Evolutionary conservation across 2,329 filamentous ascomycete genomes (phyloP).

Genomic region (Ophiocordyceps camponoti-floridani): DNA sequence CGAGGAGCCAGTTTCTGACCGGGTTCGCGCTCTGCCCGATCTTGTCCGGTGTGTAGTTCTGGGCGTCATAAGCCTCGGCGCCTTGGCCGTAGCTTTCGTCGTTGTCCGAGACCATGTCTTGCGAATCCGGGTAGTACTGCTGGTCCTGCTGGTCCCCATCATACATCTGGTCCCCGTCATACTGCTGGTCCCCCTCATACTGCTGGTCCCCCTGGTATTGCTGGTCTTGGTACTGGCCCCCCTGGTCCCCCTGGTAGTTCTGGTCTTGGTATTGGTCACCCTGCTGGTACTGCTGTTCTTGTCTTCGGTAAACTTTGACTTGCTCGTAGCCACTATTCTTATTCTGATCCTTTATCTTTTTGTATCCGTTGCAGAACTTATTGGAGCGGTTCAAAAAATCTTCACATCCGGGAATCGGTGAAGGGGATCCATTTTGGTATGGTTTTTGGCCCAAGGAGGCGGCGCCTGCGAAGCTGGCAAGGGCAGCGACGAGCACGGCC

Average conservation of each 20-base stretch:
- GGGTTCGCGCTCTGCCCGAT: too few species aligned
- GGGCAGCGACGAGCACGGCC: background rate
- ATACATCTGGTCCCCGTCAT: background rate
- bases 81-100: too few species aligned
- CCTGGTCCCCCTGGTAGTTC: background rate
- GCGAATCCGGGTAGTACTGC: too few species aligned
- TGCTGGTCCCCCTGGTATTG: background rate
- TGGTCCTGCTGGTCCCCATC: too few species aligned
- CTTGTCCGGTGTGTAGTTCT: too few species aligned
- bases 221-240: background rate
- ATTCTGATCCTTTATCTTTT: background rate
- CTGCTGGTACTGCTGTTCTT: too few species aligned
- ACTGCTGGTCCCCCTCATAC: background rate
- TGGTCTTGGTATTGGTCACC: too few species aligned
- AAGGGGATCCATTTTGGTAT: too few species aligned
- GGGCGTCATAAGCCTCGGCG: too few species aligned
- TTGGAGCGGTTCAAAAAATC: background rate
- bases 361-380: background rate
- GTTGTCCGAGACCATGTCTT: background rate
- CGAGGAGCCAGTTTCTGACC: background rate
- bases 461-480: background rate
- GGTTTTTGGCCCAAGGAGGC: background rate
- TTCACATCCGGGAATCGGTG: background rate
- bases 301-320: too few species aligned
- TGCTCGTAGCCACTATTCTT: too few species aligned